A percentile compares a stretch with the other conserved stretches of the same genome.
phyloP scores from a whole-genome alignment of 176 grass and related monocot genomes.

The Luzula sylvatica region DNA sequence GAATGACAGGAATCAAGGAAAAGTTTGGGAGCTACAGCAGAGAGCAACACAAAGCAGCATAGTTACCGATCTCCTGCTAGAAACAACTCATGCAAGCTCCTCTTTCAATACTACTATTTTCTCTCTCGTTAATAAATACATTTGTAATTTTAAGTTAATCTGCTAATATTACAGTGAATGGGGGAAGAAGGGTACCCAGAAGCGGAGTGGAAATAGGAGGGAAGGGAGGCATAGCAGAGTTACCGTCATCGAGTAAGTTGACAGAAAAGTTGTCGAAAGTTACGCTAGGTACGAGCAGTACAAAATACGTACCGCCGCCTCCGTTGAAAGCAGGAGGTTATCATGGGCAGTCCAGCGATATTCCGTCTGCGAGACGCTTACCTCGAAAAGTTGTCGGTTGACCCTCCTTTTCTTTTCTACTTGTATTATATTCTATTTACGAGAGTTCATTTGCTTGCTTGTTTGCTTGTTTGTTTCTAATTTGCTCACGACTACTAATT shows the following conservation, averaged over 20 bases:
- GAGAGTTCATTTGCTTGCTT: background rate
- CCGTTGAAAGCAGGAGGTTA: conserved; percentile 66
- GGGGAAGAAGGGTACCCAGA: conserved; percentile 29
- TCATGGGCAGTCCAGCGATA: conserved; percentile 43
- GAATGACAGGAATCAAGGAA: conserved; percentile 33
- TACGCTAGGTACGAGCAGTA: conserved; percentile 32
- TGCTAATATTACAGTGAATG: conserved; percentile 36
- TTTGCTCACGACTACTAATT: no score
- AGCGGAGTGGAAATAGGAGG: conserved; percentile 38
- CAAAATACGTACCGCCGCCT: conserved; percentile 24
- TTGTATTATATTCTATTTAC: conserved; percentile 14
- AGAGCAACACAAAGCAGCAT: conserved; percentile 43
- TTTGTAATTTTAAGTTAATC: background rate
- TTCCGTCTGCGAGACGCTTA: conserved; percentile 51
- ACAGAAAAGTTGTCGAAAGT: conserved; percentile 52
- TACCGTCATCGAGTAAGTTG: conserved; percentile 25
- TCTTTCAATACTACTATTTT: no score
- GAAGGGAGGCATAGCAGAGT: background rate
- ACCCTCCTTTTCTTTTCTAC: conserved; percentile 6
- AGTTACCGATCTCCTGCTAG: conserved; percentile 41
- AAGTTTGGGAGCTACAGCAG: conserved; percentile 28
- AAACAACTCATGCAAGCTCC: conserved; percentile 61
- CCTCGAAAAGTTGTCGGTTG: conserved; percentile 65
- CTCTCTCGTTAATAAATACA: no score
- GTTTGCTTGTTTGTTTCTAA: conserved; percentile 14